phyloP scores from a whole-genome alignment of 768 basidiomycete species.

The Phlebiopsis flavidoalba region DNA sequence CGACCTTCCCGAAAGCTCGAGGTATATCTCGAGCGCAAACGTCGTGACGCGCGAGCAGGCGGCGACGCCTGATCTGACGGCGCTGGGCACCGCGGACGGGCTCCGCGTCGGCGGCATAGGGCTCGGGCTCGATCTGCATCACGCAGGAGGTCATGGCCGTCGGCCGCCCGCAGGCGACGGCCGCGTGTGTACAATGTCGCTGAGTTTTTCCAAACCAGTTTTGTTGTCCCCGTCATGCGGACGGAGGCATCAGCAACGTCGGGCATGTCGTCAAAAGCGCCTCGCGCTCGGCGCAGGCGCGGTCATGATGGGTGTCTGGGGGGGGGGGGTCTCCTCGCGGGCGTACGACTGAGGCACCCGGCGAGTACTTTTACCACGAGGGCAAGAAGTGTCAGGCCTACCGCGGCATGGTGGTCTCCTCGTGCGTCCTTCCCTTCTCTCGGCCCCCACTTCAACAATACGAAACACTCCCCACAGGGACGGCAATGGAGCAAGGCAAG shows the following conservation, averaged over 20 bases:
- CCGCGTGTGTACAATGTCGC: slow-evolving; percentile 97
- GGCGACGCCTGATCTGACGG: slow-evolving; percentile 89
- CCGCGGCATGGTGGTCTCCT: slow-evolving; percentile 96
- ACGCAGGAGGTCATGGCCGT: slow-evolving; percentile 99
- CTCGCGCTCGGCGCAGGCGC: slow-evolving; percentile 91
- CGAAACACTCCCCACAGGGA: slow-evolving; percentile 35
- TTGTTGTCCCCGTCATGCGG: slow-evolving; percentile 97
- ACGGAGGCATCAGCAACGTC: slow-evolving; percentile 93
- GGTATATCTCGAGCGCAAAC: slow-evolving; percentile 94
- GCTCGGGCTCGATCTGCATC: slow-evolving; percentile 97
- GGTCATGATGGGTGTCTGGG: slow-evolving; percentile 99
- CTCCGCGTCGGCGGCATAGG: slow-evolving; percentile 97
- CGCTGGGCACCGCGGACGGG: no score
- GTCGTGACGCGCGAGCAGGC: slow-evolving; percentile 98
- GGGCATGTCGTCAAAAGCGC: slow-evolving; percentile 97
- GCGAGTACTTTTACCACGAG: slow-evolving; percentile 99
- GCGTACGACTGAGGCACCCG: slow-evolving; percentile 95
- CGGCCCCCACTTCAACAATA: background rate
- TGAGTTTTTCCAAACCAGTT: slow-evolving; percentile 79
- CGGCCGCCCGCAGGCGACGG: slow-evolving; percentile 94
- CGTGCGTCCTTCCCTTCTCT: slow-evolving; percentile 34
- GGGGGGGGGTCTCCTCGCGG: slow-evolving; percentile 89
- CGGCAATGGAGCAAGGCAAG: slow-evolving; percentile 85
- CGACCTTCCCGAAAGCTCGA: slow-evolving; percentile 80
- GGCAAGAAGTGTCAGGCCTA: slow-evolving; percentile 98